Evolutionary conservation across 352 stramenopile genomes (phyloP), one percentile per base, ranked within the genome.

Genomic region (Phytophthora meadii): DNA sequence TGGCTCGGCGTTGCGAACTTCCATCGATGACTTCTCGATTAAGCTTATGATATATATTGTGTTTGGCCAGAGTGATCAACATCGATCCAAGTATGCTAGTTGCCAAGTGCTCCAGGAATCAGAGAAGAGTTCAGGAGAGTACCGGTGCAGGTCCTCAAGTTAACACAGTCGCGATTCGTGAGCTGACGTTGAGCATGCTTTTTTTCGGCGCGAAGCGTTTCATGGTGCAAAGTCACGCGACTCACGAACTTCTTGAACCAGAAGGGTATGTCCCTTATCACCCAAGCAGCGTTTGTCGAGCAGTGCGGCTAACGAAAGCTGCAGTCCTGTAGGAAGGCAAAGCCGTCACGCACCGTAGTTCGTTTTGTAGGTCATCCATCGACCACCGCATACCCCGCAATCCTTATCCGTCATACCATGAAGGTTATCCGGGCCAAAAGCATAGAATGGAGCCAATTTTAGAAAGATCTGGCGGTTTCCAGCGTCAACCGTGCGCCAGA

Each of bases 401-500:
- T 42, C 5, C 36, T 14, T 48, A 37, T 45, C 46, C 46, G 25
- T 52, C 46, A 22, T 27, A 52, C 46, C 40, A 52, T 1, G 36
- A 22, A 7, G 19, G 36, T 17, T 14, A n/a, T 42, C 14, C 12
- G 7, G 8, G 37, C 19, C 8, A 42, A 42, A 42, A 42, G 11
- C 15, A n/a, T 11, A 19, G 8, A 9, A 3, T 42, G 5, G 4
- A 22, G 6, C 7, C 14, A 22, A 42, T 42, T 22, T 42, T 39
- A 47, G 50, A 47, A 59, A 59, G 40, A 37, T 42, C 40, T 41
- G 52, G 28, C 46, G 15, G 39, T 59, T 59, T 24, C 52, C 25
- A 15, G 15, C 51, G 51, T 59, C 27, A 49, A 49, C 22, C 28
- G 19, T n/a, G 17, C 37, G n/a, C 37, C 14, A 36, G 19, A 19